Percentiles rank a stretch among this genome's conserved stretches.
Evolutionary conservation across 2,329 filamentous ascomycete genomes (phyloP).

Genomic region (Tolypocladium sp.): DNA sequence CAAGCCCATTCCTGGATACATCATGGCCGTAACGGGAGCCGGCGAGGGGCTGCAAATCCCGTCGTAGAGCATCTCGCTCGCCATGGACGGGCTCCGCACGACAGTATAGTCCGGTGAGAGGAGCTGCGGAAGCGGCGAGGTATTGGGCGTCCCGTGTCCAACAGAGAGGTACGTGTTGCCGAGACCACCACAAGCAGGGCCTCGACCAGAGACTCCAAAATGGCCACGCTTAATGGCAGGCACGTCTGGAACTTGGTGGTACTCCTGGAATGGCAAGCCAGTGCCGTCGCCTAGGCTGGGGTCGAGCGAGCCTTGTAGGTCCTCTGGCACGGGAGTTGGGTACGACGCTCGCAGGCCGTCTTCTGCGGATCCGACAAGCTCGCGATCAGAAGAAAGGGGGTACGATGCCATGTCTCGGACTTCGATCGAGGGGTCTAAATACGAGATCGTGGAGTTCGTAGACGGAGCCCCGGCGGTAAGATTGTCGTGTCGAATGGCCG

Average conservation of each 20-base stretch:
- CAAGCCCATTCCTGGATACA: background rate
- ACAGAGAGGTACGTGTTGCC: background rate
- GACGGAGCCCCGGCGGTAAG: background rate
- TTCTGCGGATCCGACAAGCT: background rate
- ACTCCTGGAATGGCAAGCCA: background rate
- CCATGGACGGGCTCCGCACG: slow-evolving; percentile 3
- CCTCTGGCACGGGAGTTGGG: background rate
- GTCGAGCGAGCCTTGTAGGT: background rate
- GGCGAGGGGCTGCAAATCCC: background rate
- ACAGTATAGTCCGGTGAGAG: slow-evolving; percentile 1
- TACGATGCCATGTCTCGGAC: background rate
- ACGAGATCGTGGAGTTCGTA: background rate
- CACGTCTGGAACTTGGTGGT: background rate
- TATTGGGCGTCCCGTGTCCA: background rate
- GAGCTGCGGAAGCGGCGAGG: background rate
- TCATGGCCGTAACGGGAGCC: background rate
- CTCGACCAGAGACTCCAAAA: background rate
- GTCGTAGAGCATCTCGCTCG: slow-evolving; percentile 3
- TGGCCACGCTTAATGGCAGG: background rate
- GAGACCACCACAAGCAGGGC: background rate
- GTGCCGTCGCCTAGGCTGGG: background rate
- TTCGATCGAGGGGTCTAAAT: background rate
- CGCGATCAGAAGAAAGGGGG: background rate
- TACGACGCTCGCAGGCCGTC: background rate
- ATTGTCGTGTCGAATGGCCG: background rate